Conservation (phyloP, 805 yeast species). For the Hanseniaspora singularis region DNA sequence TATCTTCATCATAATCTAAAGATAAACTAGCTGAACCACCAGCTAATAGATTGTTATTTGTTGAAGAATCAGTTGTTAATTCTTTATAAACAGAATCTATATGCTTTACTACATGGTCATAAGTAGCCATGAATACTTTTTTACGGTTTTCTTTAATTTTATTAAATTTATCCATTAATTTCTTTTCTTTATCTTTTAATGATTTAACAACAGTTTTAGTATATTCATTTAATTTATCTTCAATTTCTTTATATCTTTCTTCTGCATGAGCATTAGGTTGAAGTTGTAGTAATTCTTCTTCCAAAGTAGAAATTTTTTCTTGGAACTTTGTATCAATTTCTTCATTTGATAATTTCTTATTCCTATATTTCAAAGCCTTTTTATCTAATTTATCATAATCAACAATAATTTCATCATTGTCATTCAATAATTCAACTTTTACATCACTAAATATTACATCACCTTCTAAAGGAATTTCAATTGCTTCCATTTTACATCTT, state of each 20-base stretch:
- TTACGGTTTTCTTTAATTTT: constrained; percentile 48
- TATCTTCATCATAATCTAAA: constrained; percentile 35
- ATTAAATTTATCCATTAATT: constrained; percentile 43
- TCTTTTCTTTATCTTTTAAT: constrained; percentile 50
- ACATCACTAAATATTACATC: background rate
- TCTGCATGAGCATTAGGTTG: constrained; percentile 76
- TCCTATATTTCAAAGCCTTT: constrained; percentile 31
- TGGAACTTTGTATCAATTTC: constrained; percentile 29
- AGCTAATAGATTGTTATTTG: constrained; percentile 35
- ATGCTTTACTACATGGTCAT: constrained; percentile 56
- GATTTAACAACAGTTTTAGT: constrained; percentile 48
- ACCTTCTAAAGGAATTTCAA: constrained; percentile 39
- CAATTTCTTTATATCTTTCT: constrained; percentile 62
- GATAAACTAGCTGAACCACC: constrained; percentile 93
- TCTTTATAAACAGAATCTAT: constrained; percentile 77
- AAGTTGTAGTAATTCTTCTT: constrained; percentile 30
- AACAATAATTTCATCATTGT: constrained; percentile 25
- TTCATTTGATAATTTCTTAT: constrained; percentile 14
- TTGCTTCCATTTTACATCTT: constrained; percentile 62
- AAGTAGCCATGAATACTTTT: constrained; percentile 56
- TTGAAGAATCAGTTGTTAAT: constrained; percentile 46
- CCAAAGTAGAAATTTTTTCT: constrained; percentile 30
- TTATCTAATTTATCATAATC: constrained; percentile 41
- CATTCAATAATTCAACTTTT: background rate
- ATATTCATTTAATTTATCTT: constrained; percentile 43